Percentiles rank a stretch among this genome's conserved stretches.
phyloP scores from a whole-genome alignment of 805 yeast genomes.

The Danielozyma ontarioensis region DNA sequence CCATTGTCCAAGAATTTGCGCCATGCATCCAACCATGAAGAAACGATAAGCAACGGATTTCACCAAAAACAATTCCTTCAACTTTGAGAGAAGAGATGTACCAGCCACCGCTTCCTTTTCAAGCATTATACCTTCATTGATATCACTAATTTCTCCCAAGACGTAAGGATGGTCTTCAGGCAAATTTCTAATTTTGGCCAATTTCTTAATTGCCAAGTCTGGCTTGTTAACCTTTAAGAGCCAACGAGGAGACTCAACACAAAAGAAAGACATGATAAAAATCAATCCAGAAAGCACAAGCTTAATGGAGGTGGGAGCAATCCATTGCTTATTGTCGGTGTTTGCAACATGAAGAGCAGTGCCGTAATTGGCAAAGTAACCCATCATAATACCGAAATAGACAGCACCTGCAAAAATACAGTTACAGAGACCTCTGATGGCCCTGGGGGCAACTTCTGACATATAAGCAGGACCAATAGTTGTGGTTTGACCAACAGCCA shows the following conservation, averaged over 20 bases:
- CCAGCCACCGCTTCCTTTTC: constrained; percentile 15
- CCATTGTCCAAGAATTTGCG: constrained; percentile 21
- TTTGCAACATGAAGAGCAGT: constrained; percentile 10
- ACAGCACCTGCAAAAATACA: constrained; percentile 22
- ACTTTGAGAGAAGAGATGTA: constrained; percentile 5
- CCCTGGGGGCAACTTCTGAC: constrained; percentile 19
- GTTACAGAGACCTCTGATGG: constrained; percentile 17
- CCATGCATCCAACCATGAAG: constrained; percentile 12
- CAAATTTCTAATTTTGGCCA: constrained; percentile 14
- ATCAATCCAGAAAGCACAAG: constrained; percentile 16
- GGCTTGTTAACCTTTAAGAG: constrained; percentile 12
- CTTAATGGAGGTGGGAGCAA: constrained; percentile 15
- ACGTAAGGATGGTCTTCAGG: constrained; percentile 20
- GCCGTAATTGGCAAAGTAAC: constrained; percentile 16
- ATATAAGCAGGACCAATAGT: constrained; percentile 20
- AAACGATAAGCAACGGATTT: constrained; percentile 18
- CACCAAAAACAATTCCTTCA: constrained; percentile 11
- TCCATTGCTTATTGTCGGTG: constrained; percentile 13
- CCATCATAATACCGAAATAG: constrained; percentile 16
- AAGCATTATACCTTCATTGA: constrained; percentile 14
- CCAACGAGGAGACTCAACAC: constrained; percentile 21
- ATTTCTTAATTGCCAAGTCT: constrained; percentile 13
- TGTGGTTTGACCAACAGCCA: constrained; percentile 21
- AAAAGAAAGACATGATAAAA: constrained; percentile 15
- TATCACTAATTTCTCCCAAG: constrained; percentile 18